phyloP scores from a whole-genome alignment of 768 basidiomycete species.

The Suillus plorans region DNA sequence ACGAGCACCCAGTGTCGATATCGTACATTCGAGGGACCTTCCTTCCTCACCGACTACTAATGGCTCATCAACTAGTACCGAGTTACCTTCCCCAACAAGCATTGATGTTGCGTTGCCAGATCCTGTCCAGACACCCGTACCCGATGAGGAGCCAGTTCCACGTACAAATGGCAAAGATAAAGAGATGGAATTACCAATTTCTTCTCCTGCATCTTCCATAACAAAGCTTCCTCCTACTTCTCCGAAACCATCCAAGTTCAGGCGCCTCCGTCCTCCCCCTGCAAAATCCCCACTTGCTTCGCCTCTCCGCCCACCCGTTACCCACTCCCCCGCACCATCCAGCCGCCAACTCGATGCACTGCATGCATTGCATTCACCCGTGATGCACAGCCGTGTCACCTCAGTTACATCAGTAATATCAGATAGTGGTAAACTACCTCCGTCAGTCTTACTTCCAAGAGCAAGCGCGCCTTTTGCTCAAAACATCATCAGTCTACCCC shows the following conservation, averaged over 20 bases:
- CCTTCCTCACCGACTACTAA: conserved; percentile 11
- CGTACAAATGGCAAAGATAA: conserved; percentile 12
- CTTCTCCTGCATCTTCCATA: conserved; percentile 9
- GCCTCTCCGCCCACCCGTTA: conserved; percentile 32
- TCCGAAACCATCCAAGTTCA: conserved; percentile 45
- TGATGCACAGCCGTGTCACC: conserved; percentile 30
- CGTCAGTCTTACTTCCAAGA: background rate
- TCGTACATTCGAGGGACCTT: conserved; percentile 6
- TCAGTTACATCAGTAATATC: conserved; percentile 23
- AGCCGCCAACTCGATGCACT: conserved; percentile 28
- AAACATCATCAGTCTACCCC: conserved; percentile 10
- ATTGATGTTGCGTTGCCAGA: conserved; percentile 3
- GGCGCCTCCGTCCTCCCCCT: conserved; percentile 37
- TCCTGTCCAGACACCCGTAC: background rate
- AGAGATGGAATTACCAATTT: conserved; percentile 5
- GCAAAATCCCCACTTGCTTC: conserved; percentile 24
- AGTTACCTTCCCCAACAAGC: conserved; percentile 1
- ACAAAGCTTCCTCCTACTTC: conserved; percentile 10
- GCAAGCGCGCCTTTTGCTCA: background rate
- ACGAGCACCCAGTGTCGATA: conserved; percentile 8
- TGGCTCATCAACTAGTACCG: conserved; percentile 3
- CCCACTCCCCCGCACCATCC: conserved; percentile 19
- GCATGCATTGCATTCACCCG: conserved; percentile 29
- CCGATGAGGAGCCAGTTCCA: conserved; percentile 6
- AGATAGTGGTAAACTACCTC: background rate